These are phyloP conservation scores for Pythium biforme DNA, from an alignment of 352 stramenopile genomes.

Conservation along the genomic window DNA sequence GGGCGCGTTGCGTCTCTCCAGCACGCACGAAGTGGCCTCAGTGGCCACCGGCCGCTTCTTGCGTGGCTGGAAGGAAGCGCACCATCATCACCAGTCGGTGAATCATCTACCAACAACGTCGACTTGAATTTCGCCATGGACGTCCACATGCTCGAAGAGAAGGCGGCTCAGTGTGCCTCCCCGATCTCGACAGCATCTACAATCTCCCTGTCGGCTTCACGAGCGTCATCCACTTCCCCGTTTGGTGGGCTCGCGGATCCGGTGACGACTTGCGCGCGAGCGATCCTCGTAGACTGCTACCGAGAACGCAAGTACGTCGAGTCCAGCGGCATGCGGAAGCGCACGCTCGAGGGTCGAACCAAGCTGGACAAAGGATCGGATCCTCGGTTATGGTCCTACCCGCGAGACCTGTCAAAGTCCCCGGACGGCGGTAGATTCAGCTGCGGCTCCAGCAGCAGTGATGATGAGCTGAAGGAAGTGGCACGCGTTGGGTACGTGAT, in stretches of 20 bases:
- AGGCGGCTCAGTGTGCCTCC: constrained; percentile 26
- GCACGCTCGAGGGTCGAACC: constrained; percentile 55
- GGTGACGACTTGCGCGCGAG: constrained; percentile 57
- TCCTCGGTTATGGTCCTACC: constrained; percentile 36
- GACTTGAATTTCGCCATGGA: constrained; percentile 9
- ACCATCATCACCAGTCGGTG: not conserved
- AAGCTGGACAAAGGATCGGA: constrained; percentile 34
- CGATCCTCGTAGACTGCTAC: constrained; percentile 72
- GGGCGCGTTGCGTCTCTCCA: constrained; percentile 2
- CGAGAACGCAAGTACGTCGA: constrained; percentile 49
- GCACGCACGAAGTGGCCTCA: not conserved
- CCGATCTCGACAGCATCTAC: constrained; percentile 42
- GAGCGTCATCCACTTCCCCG: constrained; percentile 38
- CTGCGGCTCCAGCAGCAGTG: constrained; percentile 59
- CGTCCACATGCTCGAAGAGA: constrained; percentile 28
- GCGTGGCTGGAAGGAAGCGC: constrained; percentile 9
- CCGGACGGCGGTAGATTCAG: constrained; percentile 34
- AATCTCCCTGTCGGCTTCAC: constrained; percentile 35
- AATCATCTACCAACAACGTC: not conserved
- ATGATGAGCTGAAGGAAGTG: constrained; percentile 74
- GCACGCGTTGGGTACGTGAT: constrained; percentile 55
- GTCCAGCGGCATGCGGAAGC: constrained; percentile 58
- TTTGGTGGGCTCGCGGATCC: constrained; percentile 46
- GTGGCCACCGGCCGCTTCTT: constrained; percentile 9
- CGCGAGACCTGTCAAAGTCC: constrained; percentile 33